These are phyloP conservation scores for Ensete glaucum DNA, from an alignment of 176 grass and related monocot species.

Conservation along the genomic window DNA sequence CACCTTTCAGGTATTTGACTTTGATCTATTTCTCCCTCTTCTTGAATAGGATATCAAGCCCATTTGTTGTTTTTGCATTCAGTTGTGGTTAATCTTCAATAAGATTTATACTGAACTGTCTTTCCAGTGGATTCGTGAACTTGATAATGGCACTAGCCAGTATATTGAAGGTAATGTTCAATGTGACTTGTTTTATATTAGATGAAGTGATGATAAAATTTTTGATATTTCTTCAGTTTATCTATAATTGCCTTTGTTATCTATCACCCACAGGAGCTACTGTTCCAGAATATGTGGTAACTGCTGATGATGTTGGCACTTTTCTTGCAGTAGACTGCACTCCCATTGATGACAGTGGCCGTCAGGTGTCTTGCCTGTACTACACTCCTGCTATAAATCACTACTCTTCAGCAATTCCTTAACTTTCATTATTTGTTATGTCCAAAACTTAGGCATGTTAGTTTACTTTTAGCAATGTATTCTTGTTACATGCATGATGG, in stretches of 20 bases:
- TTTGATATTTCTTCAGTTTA: constrained; percentile 12
- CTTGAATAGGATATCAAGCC: background rate
- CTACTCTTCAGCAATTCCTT: background rate
- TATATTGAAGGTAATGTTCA: constrained; percentile 68
- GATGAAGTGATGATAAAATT: background rate
- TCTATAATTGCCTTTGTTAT: constrained; percentile 4
- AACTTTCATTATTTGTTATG: background rate
- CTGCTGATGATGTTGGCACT: constrained; percentile 88
- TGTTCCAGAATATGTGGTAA: constrained; percentile 72
- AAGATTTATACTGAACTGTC: background rate
- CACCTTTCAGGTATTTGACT: constrained; percentile 75
- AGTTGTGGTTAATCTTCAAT: background rate
- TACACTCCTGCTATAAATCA: background rate
- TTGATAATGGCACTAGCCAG: constrained; percentile 64
- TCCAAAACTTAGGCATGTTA: background rate
- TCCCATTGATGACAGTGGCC: constrained; percentile 87
- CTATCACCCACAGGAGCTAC: constrained; percentile 46
- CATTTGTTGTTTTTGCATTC: constrained; percentile 21
- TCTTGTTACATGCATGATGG: too few species aligned
- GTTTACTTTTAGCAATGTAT: background rate
- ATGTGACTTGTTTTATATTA: background rate
- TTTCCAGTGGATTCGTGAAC: constrained; percentile 82
- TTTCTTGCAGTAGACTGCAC: constrained; percentile 88
- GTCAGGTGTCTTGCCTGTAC: constrained; percentile 40
- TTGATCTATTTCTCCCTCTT: background rate